A percentile compares a stretch with the other conserved stretches of the same genome.
Evolutionary conservation across 2,329 filamentous ascomycete genomes (phyloP).

Genomic region (Stromatinia cepivora): DNA sequence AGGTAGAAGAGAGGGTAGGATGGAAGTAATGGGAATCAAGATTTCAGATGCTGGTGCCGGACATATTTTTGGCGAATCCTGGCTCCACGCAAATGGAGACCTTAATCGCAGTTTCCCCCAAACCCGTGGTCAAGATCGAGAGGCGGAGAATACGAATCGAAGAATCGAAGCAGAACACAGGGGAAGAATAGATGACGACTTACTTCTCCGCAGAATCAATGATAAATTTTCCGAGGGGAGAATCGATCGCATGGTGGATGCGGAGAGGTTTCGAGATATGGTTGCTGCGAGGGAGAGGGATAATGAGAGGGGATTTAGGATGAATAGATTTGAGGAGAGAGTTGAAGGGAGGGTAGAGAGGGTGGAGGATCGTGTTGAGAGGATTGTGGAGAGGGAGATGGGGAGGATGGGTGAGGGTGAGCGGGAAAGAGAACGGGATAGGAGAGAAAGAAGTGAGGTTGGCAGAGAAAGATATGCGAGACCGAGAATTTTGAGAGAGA

Average conservation of each 20-base stretch:
- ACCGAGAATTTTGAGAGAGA: not conserved
- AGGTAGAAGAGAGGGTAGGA: not conserved
- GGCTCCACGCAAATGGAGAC: not conserved
- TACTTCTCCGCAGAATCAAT: not conserved
- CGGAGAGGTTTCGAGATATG: not conserved
- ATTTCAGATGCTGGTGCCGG: too few relatives aligned
- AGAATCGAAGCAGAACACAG: not conserved
- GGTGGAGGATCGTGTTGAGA: not conserved
- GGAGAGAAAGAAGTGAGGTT: not conserved
- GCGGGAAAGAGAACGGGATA: not conserved
- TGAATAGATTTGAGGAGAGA: constrained; percentile 7
- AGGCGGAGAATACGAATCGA: not conserved
- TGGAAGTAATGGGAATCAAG: not conserved
- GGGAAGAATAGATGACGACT: not conserved
- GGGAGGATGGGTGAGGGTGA: not conserved
- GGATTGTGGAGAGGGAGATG: not conserved
- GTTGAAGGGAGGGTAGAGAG: not conserved
- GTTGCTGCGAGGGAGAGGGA: not conserved
- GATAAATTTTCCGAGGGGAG: not conserved
- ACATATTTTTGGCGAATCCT: not conserved
- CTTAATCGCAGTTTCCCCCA: too few relatives aligned
- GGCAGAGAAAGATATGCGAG: not conserved
- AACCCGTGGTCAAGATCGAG: not conserved
- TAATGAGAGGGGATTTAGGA: not conserved
- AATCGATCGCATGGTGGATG: not conserved